Percentiles rank a stretch among this genome's conserved stretches.
These are phyloP conservation scores for Globisporangium abappressorium DNA, from an alignment of 352 stramenopile species.

Conservation along the genomic window DNA sequence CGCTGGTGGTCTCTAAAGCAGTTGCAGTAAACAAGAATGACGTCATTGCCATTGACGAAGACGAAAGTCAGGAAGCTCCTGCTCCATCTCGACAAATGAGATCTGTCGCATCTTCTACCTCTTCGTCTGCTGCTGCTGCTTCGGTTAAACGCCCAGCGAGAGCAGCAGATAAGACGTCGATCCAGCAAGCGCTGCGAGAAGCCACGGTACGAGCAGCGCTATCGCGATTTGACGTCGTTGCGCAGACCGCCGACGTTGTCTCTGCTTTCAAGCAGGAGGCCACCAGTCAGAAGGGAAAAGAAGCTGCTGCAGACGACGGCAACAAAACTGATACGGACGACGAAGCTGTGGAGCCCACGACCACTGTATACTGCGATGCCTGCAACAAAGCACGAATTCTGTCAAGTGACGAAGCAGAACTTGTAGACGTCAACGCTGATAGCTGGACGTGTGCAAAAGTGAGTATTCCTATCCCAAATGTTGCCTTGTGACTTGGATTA, in stretches of 20 bases:
- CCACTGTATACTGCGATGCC: slow-evolving; percentile 76
- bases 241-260: slow-evolving; percentile 39
- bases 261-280: slow-evolving; percentile 31
- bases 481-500: not conserved
- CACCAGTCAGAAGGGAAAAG: not conserved
- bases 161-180: slow-evolving; percentile 12
- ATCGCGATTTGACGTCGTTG: slow-evolving; percentile 44
- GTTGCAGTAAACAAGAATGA: slow-evolving; percentile 4
- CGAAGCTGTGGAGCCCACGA: slow-evolving; percentile 58
- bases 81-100: not conserved
- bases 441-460: slow-evolving; percentile 60
- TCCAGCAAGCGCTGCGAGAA: slow-evolving; percentile 26
- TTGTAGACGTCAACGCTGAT: slow-evolving; percentile 23
- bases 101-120: not conserved
- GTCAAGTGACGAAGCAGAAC: slow-evolving; percentile 36
- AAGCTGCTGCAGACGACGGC: slow-evolving; percentile 11
- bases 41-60: slow-evolving; percentile 3
- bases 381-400: slow-evolving; percentile 82
- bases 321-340: slow-evolving; percentile 35
- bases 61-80: not conserved
- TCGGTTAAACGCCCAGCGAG: not conserved
- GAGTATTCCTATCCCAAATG: not conserved
- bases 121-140: not conserved
- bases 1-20: not conserved
- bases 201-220: slow-evolving; percentile 56